Evolutionary conservation across 345 rosid species (phyloP).

Genomic region (Rubroshorea leprosula): DNA sequence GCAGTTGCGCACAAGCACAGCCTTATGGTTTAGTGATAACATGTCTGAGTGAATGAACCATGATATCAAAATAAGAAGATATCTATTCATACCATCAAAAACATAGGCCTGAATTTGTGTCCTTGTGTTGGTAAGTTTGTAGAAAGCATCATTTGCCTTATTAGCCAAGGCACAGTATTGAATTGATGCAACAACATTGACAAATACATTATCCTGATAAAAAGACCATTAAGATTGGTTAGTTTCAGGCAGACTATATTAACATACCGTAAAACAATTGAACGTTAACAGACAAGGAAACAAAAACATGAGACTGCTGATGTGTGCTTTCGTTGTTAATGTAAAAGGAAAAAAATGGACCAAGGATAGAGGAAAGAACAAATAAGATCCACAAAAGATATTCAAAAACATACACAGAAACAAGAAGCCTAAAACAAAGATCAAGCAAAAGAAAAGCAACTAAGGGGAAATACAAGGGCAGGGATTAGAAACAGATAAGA

Average conservation of each 20-base stretch:
- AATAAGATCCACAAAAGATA: no score
- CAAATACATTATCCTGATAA: conserved; percentile 42
- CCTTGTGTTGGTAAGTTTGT: conserved; percentile 43
- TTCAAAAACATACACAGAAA: no score
- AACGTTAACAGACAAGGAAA: neutral
- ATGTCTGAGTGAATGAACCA: neutral
- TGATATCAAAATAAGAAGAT: neutral
- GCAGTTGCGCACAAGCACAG: neutral
- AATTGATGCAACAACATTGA: conserved; percentile 44
- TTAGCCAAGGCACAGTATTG: conserved; percentile 41
- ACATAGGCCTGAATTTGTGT: conserved; percentile 46
- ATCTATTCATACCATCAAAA: conserved; percentile 33
- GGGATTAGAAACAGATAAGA: no score
- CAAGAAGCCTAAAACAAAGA: neutral
- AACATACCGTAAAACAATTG: no score
- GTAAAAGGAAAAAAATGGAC: no score
- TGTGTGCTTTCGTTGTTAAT: no score
- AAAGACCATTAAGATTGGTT: neutral
- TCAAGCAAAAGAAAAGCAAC: no score
- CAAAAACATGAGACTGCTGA: no score
- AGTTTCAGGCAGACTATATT: neutral
- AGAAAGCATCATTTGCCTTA: conserved; percentile 43
- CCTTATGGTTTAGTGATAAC: neutral
- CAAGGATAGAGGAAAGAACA: no score
- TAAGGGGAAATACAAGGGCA: no score